Conservation (phyloP, 371 early-diverging fungal species). For the Chytridium lagenaria region DNA sequence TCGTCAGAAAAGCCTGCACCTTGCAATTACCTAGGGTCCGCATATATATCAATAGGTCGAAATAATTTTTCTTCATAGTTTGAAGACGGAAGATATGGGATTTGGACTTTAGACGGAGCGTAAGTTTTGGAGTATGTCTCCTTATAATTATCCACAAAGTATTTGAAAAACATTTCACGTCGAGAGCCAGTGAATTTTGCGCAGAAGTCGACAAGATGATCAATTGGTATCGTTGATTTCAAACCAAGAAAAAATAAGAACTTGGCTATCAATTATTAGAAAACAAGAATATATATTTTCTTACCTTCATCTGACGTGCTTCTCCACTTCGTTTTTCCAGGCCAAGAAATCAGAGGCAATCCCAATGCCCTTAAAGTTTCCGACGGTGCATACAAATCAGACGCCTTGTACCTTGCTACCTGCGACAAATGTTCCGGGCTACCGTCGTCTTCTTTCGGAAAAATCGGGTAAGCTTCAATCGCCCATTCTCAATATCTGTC, state of each 20-base stretch:
- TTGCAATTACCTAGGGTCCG: conserved; percentile 57
- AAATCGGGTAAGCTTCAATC: conserved; percentile 74
- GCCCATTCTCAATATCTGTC: conserved; percentile 63
- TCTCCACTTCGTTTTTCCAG: conserved; percentile 59
- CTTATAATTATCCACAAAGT: conserved; percentile 76
- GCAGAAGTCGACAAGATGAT: conserved; percentile 60
- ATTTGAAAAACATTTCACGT: conserved; percentile 63
- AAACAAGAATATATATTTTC: conserved; percentile 1
- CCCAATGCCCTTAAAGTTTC: conserved; percentile 67
- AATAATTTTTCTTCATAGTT: conserved; percentile 47
- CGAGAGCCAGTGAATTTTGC: conserved; percentile 50
- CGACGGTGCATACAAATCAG: conserved; percentile 73
- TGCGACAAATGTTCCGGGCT: conserved; percentile 31
- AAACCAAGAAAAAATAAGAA: conserved; percentile 75
- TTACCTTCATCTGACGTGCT: conserved; percentile 51
- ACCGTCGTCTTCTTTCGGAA: conserved; percentile 53
- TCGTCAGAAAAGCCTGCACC: not conserved
- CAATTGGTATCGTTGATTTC: conserved; percentile 59
- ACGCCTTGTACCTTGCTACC: conserved; percentile 67
- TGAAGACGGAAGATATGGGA: conserved; percentile 71
- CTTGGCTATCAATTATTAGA: conserved; percentile 46
- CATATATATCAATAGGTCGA: conserved; percentile 68
- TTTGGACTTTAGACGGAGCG: conserved; percentile 50
- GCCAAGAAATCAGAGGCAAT: conserved; percentile 78
- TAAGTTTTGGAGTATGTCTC: conserved; percentile 60